phyloP scores from a whole-genome alignment of 441 rosid genomes.

The Corymbia calophylla region DNA sequence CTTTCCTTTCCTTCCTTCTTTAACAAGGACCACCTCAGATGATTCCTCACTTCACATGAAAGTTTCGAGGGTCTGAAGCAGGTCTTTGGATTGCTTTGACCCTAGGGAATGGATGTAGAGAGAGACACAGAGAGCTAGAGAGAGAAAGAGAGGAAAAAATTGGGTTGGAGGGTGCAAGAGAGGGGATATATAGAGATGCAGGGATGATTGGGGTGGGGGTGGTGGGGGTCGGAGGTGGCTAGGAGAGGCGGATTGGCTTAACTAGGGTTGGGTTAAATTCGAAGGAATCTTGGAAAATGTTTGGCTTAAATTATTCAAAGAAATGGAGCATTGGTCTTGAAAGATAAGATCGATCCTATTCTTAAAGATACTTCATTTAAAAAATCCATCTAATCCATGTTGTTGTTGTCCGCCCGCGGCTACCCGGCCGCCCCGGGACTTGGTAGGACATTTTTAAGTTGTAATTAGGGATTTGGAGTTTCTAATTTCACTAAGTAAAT shows the following conservation, averaged over 20 bases:
- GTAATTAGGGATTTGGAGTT: background rate
- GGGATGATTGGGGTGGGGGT: background rate
- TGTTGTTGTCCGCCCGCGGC: background rate
- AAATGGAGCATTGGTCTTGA: background rate
- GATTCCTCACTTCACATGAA: background rate
- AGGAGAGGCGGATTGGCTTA: constrained; percentile 11
- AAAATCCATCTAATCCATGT: background rate
- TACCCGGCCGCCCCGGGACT: background rate
- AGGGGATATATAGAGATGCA: constrained; percentile 7
- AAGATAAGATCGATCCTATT: background rate
- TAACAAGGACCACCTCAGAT: background rate
- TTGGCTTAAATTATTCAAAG: background rate
- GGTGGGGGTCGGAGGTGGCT: background rate
- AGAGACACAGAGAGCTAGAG: background rate
- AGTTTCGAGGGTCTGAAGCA: background rate
- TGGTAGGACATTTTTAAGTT: background rate
- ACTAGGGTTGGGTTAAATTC: constrained; percentile 24
- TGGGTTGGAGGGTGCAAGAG: background rate
- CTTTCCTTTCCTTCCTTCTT: background rate
- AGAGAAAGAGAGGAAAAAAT: background rate
- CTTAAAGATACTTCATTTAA: background rate
- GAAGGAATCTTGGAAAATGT: background rate
- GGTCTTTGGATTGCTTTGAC: background rate
- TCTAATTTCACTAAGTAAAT: background rate
- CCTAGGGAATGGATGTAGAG: background rate